Percentiles rank a stretch among this genome's conserved stretches.
These are phyloP conservation scores for Mycena haematopus DNA, from an alignment of 768 basidiomycete species.

Conservation along the genomic window DNA sequence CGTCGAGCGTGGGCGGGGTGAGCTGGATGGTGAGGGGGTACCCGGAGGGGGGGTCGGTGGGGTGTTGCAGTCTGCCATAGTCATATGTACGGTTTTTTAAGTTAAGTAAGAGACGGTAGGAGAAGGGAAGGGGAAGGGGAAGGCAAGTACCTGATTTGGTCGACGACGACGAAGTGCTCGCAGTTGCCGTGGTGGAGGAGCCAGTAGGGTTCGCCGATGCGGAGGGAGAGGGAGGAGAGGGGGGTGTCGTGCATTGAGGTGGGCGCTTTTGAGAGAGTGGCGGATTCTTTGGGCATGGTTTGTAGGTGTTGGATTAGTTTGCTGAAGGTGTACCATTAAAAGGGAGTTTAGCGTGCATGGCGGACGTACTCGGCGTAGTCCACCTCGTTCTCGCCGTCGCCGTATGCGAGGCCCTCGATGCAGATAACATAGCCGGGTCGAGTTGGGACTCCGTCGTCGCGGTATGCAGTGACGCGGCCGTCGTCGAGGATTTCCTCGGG, in stretches of 20 bases:
- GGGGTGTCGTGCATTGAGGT: slow-evolving; percentile 53
- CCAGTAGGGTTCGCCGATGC: slow-evolving; percentile 82
- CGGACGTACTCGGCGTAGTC: slow-evolving; percentile 63
- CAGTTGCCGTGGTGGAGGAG: slow-evolving; percentile 82
- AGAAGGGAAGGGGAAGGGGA: not conserved
- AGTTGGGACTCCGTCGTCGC: slow-evolving; percentile 21
- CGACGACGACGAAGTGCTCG: slow-evolving; percentile 78
- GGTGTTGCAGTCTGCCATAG: slow-evolving; percentile 58
- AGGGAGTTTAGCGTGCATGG: not conserved
- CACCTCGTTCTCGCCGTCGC: slow-evolving; percentile 51
- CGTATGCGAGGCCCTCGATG: slow-evolving; percentile 66
- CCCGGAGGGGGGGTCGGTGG: slow-evolving; percentile 57
- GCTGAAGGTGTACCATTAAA: slow-evolving; percentile 38
- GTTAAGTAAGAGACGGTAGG: not conserved
- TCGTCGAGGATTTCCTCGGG: slow-evolving; percentile 47
- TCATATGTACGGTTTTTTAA: not conserved
- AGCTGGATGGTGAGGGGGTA: slow-evolving; percentile 76
- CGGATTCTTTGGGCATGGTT: slow-evolving; percentile 40
- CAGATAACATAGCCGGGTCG: slow-evolving; percentile 57
- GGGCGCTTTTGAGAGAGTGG: slow-evolving; percentile 44
- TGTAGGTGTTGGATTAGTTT: slow-evolving; percentile 50
- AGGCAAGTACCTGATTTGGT: slow-evolving; percentile 73
- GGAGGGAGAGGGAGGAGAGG: slow-evolving; percentile 61
- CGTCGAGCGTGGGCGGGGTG: slow-evolving; percentile 63
- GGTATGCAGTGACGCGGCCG: slow-evolving; percentile 42